Conservation (phyloP, 305 asterid species). For the Solanum aculeatissimum region DNA sequence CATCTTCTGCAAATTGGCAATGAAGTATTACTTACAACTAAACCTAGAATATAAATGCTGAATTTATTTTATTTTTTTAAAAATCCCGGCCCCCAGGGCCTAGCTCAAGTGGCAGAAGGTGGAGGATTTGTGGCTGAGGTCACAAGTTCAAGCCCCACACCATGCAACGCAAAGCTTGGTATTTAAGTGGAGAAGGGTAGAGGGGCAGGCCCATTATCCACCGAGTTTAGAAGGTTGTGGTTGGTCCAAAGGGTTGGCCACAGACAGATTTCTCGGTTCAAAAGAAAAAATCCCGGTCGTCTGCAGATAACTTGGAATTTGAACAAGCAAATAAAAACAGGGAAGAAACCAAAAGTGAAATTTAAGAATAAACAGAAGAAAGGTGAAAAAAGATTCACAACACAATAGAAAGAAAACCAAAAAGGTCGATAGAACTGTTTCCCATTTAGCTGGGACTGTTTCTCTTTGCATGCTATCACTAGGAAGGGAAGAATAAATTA, state of each 20-base stretch:
- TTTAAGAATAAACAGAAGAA: not conserved
- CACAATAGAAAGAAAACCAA: not conserved
- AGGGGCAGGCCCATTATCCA: too few species aligned
- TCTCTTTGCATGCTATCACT: not conserved
- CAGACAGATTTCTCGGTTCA: too few species aligned
- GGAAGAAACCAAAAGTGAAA: not conserved
- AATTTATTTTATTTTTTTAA: too few species aligned
- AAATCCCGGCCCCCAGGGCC: too few species aligned
- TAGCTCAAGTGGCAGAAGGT: too few species aligned
- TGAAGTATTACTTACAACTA: not conserved
- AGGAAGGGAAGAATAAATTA: not conserved
- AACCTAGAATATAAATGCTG: not conserved
- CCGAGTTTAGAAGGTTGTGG: too few species aligned
- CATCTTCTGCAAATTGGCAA: conserved; percentile 49
- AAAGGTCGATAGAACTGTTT: not conserved
- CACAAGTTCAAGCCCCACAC: too few species aligned
- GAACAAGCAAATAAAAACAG: not conserved
- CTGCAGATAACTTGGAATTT: not conserved
- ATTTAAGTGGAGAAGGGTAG: too few species aligned
- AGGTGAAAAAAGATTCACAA: not conserved
- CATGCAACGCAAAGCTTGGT: too few species aligned
- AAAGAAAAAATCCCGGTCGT: not conserved
- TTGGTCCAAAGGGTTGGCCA: too few species aligned
- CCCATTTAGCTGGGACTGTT: not conserved
- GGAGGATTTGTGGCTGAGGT: too few species aligned